Evolutionary conservation across 148 eudicot genomes (phyloP).

Genomic region (Rheum nobile): DNA sequence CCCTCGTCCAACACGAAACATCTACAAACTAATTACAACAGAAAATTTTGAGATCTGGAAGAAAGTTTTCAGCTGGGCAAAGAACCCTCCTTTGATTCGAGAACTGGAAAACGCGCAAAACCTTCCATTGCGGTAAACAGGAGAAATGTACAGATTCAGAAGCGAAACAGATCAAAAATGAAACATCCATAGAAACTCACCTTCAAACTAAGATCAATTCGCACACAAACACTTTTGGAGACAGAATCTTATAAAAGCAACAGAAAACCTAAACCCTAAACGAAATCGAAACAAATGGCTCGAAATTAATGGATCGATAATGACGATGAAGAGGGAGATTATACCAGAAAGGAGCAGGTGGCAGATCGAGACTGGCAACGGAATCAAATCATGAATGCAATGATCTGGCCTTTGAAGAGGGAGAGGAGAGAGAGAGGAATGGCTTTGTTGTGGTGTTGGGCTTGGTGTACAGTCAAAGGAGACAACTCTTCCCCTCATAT

Average conservation of each 20-base stretch:
- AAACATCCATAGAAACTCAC: neutral
- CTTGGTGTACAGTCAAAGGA: conserved; percentile 35
- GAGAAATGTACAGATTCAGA: neutral
- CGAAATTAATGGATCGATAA: neutral
- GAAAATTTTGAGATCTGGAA: neutral
- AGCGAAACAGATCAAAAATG: neutral
- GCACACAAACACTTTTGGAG: neutral
- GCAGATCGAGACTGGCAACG: conserved; percentile 1
- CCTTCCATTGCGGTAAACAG: neutral
- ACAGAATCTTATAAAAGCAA: neutral
- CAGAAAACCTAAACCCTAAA: neutral
- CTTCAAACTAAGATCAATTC: neutral
- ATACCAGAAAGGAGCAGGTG: conserved; percentile 12
- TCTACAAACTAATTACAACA: neutral
- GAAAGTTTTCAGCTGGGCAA: neutral
- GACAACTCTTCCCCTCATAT: conserved; percentile 13
- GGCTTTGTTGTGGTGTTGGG: conserved; percentile 14
- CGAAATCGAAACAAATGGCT: neutral
- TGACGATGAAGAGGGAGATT: neutral
- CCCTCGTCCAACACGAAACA: neutral
- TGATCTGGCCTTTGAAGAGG: neutral
- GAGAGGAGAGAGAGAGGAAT: neutral
- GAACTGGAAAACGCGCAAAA: neutral
- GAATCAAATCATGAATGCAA: neutral
- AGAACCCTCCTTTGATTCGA: neutral